Conservation (phyloP, 805 yeast genomes). For the Cephaloascus fragrans region DNA sequence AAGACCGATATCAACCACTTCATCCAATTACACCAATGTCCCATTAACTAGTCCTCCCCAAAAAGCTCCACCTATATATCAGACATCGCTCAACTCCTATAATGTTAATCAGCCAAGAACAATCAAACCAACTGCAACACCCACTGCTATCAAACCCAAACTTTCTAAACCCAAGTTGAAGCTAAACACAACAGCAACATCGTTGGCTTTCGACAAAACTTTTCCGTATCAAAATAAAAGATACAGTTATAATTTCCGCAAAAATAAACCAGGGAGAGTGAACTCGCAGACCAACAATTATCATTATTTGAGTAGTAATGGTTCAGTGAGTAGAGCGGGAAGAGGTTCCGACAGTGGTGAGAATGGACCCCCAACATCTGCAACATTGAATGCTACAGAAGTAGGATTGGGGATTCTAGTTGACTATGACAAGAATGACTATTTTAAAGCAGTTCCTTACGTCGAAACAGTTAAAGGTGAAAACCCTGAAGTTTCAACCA, state of each 20-base stretch:
- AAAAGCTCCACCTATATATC: neutral
- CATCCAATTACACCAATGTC: neutral
- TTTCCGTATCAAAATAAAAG: neutral
- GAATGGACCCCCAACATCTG: no score
- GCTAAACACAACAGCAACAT: neutral
- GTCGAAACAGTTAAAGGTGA: neutral
- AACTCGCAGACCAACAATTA: neutral
- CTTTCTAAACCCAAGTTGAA: neutral
- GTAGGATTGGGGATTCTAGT: neutral
- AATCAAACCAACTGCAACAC: neutral
- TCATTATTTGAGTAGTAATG: neutral
- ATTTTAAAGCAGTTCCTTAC: neutral
- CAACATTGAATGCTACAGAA: no score
- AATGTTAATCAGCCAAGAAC: neutral
- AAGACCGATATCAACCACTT: neutral
- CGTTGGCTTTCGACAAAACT: neutral
- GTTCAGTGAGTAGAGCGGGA: neutral
- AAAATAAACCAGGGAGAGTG: neutral
- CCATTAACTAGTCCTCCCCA: neutral
- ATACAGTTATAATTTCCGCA: neutral
- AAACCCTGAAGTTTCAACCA: neutral
- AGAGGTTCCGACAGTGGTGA: neutral
- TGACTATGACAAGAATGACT: neutral
- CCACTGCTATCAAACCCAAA: neutral
- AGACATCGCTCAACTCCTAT: no score